These are phyloP conservation scores for Phaeoacremonium minimum DNA, from an alignment of 2,329 filamentous ascomycete genomes.

Conservation along the genomic window DNA sequence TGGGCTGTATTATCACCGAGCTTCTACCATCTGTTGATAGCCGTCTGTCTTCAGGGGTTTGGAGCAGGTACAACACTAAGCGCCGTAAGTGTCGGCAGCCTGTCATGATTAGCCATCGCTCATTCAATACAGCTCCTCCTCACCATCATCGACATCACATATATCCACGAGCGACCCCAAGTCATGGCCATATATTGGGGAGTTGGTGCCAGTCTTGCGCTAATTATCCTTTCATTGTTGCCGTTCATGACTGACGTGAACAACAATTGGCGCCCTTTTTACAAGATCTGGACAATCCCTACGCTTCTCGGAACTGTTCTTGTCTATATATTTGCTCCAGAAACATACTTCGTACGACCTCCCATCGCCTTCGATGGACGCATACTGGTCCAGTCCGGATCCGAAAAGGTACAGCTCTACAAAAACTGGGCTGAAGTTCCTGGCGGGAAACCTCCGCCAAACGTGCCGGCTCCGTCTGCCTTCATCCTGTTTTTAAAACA, in stretches of 20 bases:
- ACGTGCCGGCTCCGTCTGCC: constrained; percentile 1
- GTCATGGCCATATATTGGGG: constrained; percentile 28
- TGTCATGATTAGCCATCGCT: neutral
- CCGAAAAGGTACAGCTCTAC: constrained; percentile 31
- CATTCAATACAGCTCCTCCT: constrained; percentile 20
- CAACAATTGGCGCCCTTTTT: constrained; percentile 25
- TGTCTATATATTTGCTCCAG: constrained; percentile 24
- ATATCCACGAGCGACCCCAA: constrained; percentile 28
- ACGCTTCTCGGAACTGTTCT: constrained; percentile 18
- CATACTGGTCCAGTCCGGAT: constrained; percentile 28
- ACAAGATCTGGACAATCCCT: constrained; percentile 21
- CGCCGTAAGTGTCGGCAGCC: constrained; percentile 17
- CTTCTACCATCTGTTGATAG: constrained; percentile 21
- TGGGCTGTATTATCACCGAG: constrained; percentile 17
- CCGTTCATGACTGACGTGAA: constrained; percentile 19
- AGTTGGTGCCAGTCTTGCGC: constrained; percentile 17
- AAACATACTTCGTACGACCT: constrained; percentile 34
- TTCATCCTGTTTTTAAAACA: constrained; percentile 5
- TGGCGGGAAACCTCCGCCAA: constrained; percentile 7
- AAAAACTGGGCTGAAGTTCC: constrained; percentile 21
- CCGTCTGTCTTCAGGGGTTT: constrained; percentile 25
- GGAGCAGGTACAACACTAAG: constrained; percentile 23
- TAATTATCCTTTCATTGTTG: constrained; percentile 16
- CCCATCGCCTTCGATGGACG: constrained; percentile 33
- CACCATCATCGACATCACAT: constrained; percentile 30